Base-by-base conservation (phyloP, 1,284 basidiomycete species). In the Moniliophthora roreri region DNA sequence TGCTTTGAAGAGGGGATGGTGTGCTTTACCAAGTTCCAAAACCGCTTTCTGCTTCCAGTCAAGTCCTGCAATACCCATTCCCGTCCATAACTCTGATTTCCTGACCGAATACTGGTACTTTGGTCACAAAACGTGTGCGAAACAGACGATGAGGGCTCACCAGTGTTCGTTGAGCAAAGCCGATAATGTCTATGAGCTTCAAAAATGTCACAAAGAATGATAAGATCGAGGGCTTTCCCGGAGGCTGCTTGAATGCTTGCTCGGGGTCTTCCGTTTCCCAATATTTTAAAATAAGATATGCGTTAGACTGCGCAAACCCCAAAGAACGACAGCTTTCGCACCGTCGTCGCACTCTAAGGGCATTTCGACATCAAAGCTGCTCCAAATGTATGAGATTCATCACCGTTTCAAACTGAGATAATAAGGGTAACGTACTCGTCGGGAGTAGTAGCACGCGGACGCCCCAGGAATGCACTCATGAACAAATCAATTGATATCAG, bases 21-120 rank as follows among this genome's bases (percentile, higher is more conserved):
- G 7, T 7, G 16, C 11, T 32, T 32, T 15, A 46, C 44, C 44
- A 4, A 91, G 73, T 58, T 90, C 87, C 3, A 85, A 80, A 1
- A 91, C 86, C 24, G 88, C 80, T 37, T 82, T 78, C 48, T 87
- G 80, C 58, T 89, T 86, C 74, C 83, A 85, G 40, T 79, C 71
- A 4, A 71, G 68, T 15, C 84, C 83, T 3, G 48, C 20, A 18
- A 54, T 24, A 1, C 80, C 75, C 49, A 81, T 77, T 8, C 84
- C 79, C 4, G 80, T 73, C 9, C 79, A 63, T 5, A 80, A 69
- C 60, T 84, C 83, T 1, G 79, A 78, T 58, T 85, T 86, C 65
- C 87, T 86, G 57, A 89, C 84, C 9, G 87, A 84, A 66, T 91
- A 91, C 85, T 87, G 39, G 45, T n/a, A 20, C 38, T 18, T 13